A percentile compares a stretch with the other conserved stretches of the same genome.
Evolutionary conservation across 2,329 filamentous ascomycete genomes (phyloP).

Genomic region (Biscogniauxia mediterranea): DNA sequence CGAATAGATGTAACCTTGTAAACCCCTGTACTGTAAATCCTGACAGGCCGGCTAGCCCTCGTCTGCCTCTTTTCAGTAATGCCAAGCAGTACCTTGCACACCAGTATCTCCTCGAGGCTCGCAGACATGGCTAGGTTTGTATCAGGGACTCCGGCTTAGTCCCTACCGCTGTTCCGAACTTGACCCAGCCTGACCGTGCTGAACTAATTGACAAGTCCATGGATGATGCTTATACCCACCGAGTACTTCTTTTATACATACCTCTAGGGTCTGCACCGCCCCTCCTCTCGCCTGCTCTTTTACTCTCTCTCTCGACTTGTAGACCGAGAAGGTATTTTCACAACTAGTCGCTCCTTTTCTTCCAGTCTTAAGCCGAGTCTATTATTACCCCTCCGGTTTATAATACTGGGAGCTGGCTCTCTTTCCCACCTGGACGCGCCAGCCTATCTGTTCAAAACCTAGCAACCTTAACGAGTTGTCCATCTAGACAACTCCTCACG

Average conservation of each 20-base stretch:
- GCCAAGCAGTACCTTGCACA: constrained; percentile 40
- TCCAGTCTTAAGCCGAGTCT: constrained; percentile 34
- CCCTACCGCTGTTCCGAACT: constrained; percentile 51
- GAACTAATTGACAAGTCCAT: constrained; percentile 36
- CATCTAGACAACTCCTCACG: constrained; percentile 43
- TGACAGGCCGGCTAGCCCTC: constrained; percentile 32
- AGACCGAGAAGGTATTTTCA: constrained; percentile 31
- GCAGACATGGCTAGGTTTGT: constrained; percentile 39
- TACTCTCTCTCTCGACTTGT: constrained; percentile 44
- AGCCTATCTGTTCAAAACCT: constrained; percentile 35
- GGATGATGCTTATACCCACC: constrained; percentile 42
- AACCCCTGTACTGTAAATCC: constrained; percentile 37
- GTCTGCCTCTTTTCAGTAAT: constrained; percentile 35
- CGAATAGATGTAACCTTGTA: constrained; percentile 41
- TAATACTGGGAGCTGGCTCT: constrained; percentile 57
- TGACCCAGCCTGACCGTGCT: constrained; percentile 46
- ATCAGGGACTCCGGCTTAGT: constrained; percentile 50
- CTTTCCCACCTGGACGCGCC: constrained; percentile 42
- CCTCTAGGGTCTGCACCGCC: constrained; percentile 49
- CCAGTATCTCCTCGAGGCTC: constrained; percentile 29
- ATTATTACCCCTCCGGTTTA: constrained; percentile 43
- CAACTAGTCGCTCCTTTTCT: constrained; percentile 52
- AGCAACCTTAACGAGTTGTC: constrained; percentile 42
- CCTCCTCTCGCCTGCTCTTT: constrained; percentile 41
- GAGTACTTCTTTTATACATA: constrained; percentile 55